Evolutionary conservation across 305 asterid genomes (phyloP).

Genomic region (Solanum hybrid): DNA sequence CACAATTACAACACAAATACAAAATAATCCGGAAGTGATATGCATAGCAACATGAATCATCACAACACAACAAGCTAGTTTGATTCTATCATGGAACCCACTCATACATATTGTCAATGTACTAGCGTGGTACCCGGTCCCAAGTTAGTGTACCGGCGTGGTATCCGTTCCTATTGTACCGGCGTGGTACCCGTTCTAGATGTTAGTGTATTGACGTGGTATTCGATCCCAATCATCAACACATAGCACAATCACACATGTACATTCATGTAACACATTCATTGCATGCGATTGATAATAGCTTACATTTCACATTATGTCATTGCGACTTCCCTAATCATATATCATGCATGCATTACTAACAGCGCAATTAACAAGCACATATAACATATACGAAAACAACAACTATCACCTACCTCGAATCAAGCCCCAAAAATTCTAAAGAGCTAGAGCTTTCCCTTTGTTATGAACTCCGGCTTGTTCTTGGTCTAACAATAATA

Average conservation of each 20-base stretch:
- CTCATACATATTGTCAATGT: neutral
- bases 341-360: neutral
- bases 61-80: neutral
- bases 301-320: too few species aligned
- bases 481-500: neutral
- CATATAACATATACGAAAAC: neutral
- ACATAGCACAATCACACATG: neutral
- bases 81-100: neutral
- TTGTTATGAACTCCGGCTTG: neutral
- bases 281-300: neutral
- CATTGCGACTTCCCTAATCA: neutral
- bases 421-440: neutral
- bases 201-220: neutral
- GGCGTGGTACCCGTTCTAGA: too few species aligned
- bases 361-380: neutral
- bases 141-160: neutral
- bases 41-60: neutral
- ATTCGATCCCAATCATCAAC: neutral
- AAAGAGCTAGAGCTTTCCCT: neutral
- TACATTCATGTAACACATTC: neutral
- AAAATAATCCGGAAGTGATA: neutral
- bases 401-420: neutral
- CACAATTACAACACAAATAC: neutral
- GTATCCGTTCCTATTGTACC: neutral
- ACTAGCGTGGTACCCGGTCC: neutral